Evolutionary conservation across 805 yeast genomes (phyloP).

Genomic region (Saturnispora gosingensis): DNA sequence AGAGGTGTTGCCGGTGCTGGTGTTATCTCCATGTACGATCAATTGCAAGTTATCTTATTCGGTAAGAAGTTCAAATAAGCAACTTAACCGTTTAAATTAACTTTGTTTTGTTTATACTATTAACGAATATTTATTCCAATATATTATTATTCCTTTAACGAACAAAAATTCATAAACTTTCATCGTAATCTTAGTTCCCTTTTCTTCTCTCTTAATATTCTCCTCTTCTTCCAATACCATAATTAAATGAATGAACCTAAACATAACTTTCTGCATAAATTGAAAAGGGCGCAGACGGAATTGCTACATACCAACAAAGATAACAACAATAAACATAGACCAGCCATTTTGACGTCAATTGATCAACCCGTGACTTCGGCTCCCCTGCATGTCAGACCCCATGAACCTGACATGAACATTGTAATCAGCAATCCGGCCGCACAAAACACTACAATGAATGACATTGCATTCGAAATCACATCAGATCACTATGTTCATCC

Average conservation of each 20-base stretch:
- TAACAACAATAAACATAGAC: not conserved
- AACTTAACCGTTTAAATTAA: constrained; percentile 12
- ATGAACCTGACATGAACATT: not conserved
- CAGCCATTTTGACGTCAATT: not conserved
- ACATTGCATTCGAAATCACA: constrained; percentile 25
- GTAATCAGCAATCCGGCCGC: not conserved
- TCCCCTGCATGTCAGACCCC: not conserved
- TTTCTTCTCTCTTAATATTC: too few species aligned
- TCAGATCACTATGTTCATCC: constrained; percentile 22
- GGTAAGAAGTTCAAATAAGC: constrained; percentile 86
- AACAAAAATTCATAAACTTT: not conserved
- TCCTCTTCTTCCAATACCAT: not conserved
- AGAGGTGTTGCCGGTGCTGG: constrained; percentile 99
- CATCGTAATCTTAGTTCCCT: not conserved
- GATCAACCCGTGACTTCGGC: not conserved
- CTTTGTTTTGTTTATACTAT: constrained; percentile 8
- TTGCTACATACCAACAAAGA: not conserved
- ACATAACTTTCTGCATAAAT: not conserved
- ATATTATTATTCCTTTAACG: constrained; percentile 1
- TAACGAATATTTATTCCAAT: constrained; percentile 9
- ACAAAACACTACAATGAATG: constrained; percentile 11
- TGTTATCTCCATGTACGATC: constrained; percentile 97
- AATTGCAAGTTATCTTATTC: constrained; percentile 86
- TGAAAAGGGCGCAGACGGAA: not conserved
- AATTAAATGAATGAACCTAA: not conserved